Conservation (phyloP, 2,329 filamentous ascomycete species). For the Cercospora sp. region DNA sequence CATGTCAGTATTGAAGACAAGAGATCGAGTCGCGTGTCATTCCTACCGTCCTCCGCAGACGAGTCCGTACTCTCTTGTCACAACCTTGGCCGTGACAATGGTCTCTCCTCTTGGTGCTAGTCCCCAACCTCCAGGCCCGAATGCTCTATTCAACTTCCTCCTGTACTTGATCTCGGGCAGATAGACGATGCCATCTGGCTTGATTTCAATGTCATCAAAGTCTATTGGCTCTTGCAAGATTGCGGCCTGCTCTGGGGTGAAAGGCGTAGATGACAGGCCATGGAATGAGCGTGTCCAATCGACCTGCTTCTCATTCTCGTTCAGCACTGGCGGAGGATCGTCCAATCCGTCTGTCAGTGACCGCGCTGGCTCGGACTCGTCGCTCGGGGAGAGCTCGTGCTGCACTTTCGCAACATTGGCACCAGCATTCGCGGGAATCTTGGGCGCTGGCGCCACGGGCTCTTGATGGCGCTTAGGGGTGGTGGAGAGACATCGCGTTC, state of each 20-base stretch:
- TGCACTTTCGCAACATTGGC: conserved; percentile 21
- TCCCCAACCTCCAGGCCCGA: conserved; percentile 95
- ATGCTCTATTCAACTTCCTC: conserved; percentile 82
- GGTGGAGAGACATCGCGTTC: conserved; percentile 27
- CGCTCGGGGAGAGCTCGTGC: conserved; percentile 28
- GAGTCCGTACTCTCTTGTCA: conserved; percentile 90
- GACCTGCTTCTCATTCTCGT: conserved; percentile 55
- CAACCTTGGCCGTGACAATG: conserved; percentile 74
- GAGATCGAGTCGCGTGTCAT: too few species aligned
- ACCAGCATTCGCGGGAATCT: conserved; percentile 17
- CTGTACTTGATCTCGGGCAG: conserved; percentile 98
- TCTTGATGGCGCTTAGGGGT: conserved; percentile 29
- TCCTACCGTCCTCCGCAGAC: conserved; percentile 81
- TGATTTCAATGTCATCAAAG: conserved; percentile 84
- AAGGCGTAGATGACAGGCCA: conserved; percentile 70
- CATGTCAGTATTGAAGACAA: conserved; percentile 5
- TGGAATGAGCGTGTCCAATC: conserved; percentile 87
- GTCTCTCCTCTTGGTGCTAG: conserved; percentile 84
- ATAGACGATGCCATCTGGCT: conserved; percentile 95
- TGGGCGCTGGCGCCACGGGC: conserved; percentile 16
- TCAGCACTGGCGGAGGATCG: conserved; percentile 51
- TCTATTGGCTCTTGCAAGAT: conserved; percentile 68
- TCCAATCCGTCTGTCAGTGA: conserved; percentile 54
- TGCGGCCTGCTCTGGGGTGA: conserved; percentile 67
- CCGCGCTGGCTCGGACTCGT: conserved; percentile 34